These are phyloP conservation scores for Ophioceras dolichostomum DNA, from an alignment of 2,329 filamentous ascomycete genomes.

Conservation along the genomic window DNA sequence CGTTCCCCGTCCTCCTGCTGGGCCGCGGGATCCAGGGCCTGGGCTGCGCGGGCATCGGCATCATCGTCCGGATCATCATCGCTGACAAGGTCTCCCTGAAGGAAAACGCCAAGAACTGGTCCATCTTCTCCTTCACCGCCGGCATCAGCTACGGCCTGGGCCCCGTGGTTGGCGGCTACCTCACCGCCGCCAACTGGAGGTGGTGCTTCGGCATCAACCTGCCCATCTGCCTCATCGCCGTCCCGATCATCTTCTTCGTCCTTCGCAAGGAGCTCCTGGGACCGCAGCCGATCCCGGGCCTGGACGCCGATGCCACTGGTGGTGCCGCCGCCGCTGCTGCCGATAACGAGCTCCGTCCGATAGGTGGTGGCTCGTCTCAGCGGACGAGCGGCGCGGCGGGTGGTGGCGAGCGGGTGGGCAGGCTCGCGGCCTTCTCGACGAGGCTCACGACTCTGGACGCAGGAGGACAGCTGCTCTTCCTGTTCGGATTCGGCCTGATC, in stretches of 20 bases:
- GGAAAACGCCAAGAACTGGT: conserved; percentile 50
- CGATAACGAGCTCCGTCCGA: too few species aligned
- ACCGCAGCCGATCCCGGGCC: conserved; percentile 32
- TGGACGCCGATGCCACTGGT: too few species aligned
- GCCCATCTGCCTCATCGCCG: conserved; percentile 37
- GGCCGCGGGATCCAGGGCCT: conserved; percentile 52
- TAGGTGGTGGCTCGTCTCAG: conserved; percentile 19
- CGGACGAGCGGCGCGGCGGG: conserved; percentile 17
- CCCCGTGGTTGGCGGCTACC: conserved; percentile 46
- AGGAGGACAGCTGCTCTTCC: conserved; percentile 43
- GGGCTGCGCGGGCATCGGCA: conserved; percentile 47
- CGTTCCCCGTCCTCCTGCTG: conserved; percentile 47
- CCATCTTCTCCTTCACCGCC: conserved; percentile 45
- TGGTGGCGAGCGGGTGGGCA: conserved; percentile 5
- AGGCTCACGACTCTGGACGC: conserved; percentile 42
- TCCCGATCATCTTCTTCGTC: conserved; percentile 41
- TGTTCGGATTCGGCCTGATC: conserved; percentile 38
- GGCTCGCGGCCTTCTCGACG: conserved; percentile 20
- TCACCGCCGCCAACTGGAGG: conserved; percentile 49
- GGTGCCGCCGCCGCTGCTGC: too few species aligned
- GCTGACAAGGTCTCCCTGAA: conserved; percentile 49
- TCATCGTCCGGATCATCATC: conserved; percentile 46
- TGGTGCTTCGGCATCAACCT: conserved; percentile 56
- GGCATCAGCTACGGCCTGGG: conserved; percentile 48
- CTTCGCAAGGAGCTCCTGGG: conserved; percentile 47